Evolutionary conservation across 768 basidiomycete species (phyloP), one percentile per base, ranked within the genome.

Genomic region (Boletus tomentosulus): DNA sequence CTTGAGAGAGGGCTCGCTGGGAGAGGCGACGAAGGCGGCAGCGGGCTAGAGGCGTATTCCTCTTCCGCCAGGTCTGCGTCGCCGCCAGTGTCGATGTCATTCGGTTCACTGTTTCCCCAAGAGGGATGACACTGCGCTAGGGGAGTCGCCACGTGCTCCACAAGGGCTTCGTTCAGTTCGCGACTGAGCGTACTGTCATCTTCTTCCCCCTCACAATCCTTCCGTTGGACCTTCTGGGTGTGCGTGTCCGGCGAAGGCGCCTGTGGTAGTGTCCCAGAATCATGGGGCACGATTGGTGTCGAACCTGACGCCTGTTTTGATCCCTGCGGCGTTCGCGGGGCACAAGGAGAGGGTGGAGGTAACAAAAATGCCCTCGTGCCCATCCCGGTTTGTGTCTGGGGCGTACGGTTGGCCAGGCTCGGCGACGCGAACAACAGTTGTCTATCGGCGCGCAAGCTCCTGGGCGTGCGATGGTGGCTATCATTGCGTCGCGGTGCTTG

Each of bases 11-110:
- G 82, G 60, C 83, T 85, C 15, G 74, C 74, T 8, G 79, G 81
- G 11, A 74, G 81, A 5, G 84, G 83, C 11, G 84, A 85, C 7
- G 84, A 84, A 16, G 84, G 83, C 22, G 84, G 83, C 2, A 85
- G 70, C 15, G 80, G 79, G 46, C 73, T 72, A 73, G 79, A 77
- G 74, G 56, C 55, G 15, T 56, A 55, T 24, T 55, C 62, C 5
- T 48, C 53, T 38, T 58, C 71, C 4, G 73, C 48, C 67, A 64
- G 48, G 67, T 33, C 3, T 30, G 62, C 27, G 25, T 61, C 51
- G 49, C 30, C 41, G 25, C 43, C 19, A 13, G 11, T 9, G 13
- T 60, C 60, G 13, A 54, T 55, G 15, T 73, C 69, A 12, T 58
- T 53, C 16, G 19, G 46, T 16, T 56, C 63, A 22, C 61, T 33